Percentiles rank a stretch among this genome's conserved stretches.
These are phyloP conservation scores for Nicotiana attenuata DNA, from an alignment of 257 asterid genomes.

Conservation along the genomic window DNA sequence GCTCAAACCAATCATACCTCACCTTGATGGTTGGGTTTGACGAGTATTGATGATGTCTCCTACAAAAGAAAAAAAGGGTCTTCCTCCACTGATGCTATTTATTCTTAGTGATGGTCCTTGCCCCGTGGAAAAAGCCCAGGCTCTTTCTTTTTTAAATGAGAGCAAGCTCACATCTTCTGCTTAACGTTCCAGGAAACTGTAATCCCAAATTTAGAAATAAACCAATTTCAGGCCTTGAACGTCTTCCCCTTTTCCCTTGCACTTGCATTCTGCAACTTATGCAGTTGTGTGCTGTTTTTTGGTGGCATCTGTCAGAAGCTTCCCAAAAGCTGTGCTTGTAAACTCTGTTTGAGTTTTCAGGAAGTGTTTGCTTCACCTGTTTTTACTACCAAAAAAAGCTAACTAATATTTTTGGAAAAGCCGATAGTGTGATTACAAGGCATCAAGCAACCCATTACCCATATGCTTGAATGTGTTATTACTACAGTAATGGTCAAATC, in stretches of 20 bases:
- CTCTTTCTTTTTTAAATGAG: too few relatives aligned
- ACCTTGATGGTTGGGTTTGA: background rate
- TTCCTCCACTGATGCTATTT: background rate
- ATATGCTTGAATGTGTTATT: background rate
- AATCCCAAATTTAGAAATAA: background rate
- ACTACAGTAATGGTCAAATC: background rate
- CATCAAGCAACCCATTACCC: background rate
- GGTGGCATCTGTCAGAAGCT: background rate
- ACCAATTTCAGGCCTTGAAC: background rate
- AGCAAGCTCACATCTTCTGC: background rate
- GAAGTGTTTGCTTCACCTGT: background rate
- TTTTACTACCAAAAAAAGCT: background rate
- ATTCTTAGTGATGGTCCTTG: background rate
- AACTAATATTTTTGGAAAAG: background rate
- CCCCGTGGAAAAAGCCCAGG: background rate
- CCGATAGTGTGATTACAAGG: background rate
- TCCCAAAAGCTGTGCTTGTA: background rate
- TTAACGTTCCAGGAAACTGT: background rate
- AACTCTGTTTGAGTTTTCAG: background rate
- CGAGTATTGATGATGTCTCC: background rate
- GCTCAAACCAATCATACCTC: background rate
- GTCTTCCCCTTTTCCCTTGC: background rate
- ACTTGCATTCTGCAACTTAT: constrained; percentile 1
- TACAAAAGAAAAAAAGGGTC: background rate
- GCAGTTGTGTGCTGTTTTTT: background rate